Evolutionary conservation across 257 asterid species (phyloP).

Genomic region (Solanum paucissectum): DNA sequence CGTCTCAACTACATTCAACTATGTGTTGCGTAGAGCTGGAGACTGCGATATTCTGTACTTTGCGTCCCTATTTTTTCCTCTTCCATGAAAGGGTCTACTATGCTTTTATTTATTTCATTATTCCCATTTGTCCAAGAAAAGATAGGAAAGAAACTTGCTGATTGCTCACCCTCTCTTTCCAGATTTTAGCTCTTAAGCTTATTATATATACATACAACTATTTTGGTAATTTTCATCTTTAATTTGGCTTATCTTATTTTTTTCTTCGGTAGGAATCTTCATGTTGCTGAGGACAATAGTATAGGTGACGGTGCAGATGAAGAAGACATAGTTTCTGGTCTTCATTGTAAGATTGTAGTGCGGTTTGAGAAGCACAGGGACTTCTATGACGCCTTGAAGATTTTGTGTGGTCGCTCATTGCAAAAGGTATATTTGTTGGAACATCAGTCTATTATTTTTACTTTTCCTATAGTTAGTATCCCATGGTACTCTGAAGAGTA

Average conservation of each 20-base stretch:
- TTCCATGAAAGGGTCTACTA: not conserved
- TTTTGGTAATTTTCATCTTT: not conserved
- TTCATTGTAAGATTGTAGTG: slow-evolving; percentile 77
- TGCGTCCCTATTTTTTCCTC: not conserved
- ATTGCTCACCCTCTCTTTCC: not conserved
- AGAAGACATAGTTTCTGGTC: slow-evolving; percentile 65
- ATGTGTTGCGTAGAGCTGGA: not conserved
- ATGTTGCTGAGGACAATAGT: slow-evolving; percentile 83
- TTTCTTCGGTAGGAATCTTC: slow-evolving; percentile 59
- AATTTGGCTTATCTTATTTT: not conserved
- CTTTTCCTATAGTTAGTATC: not conserved
- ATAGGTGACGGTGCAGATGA: slow-evolving; percentile 48
- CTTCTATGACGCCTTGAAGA: slow-evolving; percentile 67
- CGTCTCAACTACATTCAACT: not conserved
- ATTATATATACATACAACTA: not conserved
- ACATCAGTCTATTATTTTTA: not conserved
- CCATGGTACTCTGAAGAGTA: not conserved
- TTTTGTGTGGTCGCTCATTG: slow-evolving; percentile 72
- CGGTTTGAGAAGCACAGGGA: slow-evolving; percentile 64
- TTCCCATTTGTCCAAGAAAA: not conserved
- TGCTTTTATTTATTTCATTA: not conserved
- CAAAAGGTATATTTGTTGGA: slow-evolving; percentile 42
- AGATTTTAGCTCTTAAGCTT: not conserved
- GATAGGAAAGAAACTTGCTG: not conserved
- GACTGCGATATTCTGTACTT: not conserved